Evolutionary conservation across 1,284 basidiomycete species (phyloP).

Genomic region (Sanguinoderma infundibulare): DNA sequence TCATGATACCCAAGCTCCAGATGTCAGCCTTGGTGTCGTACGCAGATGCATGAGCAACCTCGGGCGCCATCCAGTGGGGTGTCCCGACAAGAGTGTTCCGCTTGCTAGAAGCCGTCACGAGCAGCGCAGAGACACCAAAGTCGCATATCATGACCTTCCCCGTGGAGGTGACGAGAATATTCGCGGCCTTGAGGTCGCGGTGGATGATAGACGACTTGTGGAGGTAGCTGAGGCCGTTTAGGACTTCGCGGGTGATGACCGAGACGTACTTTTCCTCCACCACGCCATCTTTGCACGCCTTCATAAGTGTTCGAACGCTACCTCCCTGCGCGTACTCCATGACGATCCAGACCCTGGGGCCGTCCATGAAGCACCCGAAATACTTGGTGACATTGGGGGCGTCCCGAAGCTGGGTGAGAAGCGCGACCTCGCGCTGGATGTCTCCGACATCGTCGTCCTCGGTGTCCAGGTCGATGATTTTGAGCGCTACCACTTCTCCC

Average conservation of each 20-base stretch:
- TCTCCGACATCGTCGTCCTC: conserved; percentile 96
- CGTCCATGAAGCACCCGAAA: conserved; percentile 94
- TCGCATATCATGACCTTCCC: conserved; percentile 95
- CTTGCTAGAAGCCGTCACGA: conserved; percentile 87
- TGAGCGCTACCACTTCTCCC: conserved; percentile 90
- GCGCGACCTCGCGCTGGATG: conserved; percentile 95
- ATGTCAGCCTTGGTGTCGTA: conserved; percentile 98
- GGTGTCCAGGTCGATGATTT: conserved; percentile 98
- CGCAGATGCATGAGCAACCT: conserved; percentile 87
- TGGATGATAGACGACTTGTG: conserved; percentile 96
- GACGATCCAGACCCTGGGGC: conserved; percentile 96
- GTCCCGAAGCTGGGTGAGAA: conserved; percentile 89
- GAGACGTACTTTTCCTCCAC: conserved; percentile 92
- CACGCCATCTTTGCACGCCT: conserved; percentile 79
- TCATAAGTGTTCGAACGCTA: conserved; percentile 90
- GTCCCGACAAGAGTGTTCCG: conserved; percentile 95
- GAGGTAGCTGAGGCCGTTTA: conserved; percentile 85
- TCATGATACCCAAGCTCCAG: conserved; percentile 95
- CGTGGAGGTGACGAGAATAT: conserved; percentile 86
- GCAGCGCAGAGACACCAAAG: conserved; percentile 95
- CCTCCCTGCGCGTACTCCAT: conserved; percentile 99
- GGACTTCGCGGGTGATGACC: conserved; percentile 89
- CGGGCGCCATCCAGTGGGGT: conserved; percentile 99
- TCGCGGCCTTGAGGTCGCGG: conserved; percentile 96
- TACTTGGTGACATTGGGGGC: conserved; percentile 94